Evolutionary conservation across 306 rosid species (phyloP), one percentile per base, ranked within the genome.

Genomic region (Glycine soja): DNA sequence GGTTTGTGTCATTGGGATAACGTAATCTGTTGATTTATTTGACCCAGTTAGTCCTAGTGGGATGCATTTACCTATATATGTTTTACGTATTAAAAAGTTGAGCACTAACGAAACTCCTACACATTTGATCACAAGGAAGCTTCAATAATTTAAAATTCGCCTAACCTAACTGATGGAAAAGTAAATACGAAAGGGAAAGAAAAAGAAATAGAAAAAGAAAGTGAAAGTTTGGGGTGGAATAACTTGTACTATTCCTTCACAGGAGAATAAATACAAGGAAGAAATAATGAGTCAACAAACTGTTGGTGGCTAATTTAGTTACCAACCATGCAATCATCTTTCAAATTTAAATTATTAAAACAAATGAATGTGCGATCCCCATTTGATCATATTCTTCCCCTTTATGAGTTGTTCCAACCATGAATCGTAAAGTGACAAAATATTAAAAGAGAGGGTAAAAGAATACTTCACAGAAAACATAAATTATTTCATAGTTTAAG

Each of bases 271-370:
- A 61, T 7, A 14, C 3, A 66, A 65, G 70, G 36, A 36, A 74
- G 2, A 3, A 10, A 14, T 5, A 40, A 53, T 10, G 18, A 50
- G 24, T 38, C 57, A 82, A 32, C 50, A 59, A 81, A 58, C 24
- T 57, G 19, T 18, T 48, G 19, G n/a, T 46, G 36, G n/a, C 18
- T 65, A 8, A 53, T 69, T 74, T 43, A 67, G 54, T 75, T 47
- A 61, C 72, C 85, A 76, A 69, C 30, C 72, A 54, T 62, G 52
- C 13, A 70, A 76, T 16, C 48, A 69, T 14, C 47, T 70, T 84
- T 45, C 82, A 76, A 56, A 46, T 76, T 54, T 48, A 62, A 75
- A 85, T 34, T 3, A 63, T 64, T 4, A 10, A 24, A 71, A 73
- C 45, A 69, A 84, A 42, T 57, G 76, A 71, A 81, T 14, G 15